Base-by-base conservation (phyloP, 129 eudicot genomes). In the Centrapalus pauciflorus region DNA sequence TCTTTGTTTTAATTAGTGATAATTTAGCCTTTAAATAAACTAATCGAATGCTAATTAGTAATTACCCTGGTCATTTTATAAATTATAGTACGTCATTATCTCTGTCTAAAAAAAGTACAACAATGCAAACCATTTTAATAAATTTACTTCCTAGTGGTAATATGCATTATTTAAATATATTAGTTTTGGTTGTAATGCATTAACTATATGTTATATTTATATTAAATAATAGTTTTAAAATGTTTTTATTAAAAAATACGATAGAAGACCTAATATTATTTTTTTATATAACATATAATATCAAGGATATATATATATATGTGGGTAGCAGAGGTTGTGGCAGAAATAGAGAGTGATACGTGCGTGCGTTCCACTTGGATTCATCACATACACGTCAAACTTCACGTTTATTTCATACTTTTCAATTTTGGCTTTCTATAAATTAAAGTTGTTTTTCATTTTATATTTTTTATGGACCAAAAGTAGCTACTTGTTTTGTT, bases 301-400 rank as follows among this genome's bases (percentile, higher is more conserved):
- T 45, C 17, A 45, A 45, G 52, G 52, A 1, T 45, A 9, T 45
- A n/a, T n/a, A n/a, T n/a, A n/a, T n/a, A n/a, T n/a, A n/a, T n/a
- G n/a, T n/a, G n/a, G 52, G 21, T 52, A 11, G 4, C n/a, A 1
- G 10, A 26, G 59, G 21, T 7, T 46, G 58, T 28, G 34, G 50
- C 20, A 12, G 35, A 58, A 29, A 58, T 17, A 40, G 66, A 27
- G 58, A 64, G 71, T 73, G 71, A 55, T 54, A 43, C 38, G 54
- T 54, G 27, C 66, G 78, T 74, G 78, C 72, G 65, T 64, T 74
- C 78, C 78, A 74, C 78, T 74, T 74, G 49, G 13, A 74, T 55
- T 20, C 66, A 45, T 55, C 66, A 73, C 48, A 64, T 56, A 34
- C 66, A 64, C 33, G 64, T 52, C 71, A 73, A 63, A 35, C 64